A percentile compares a stretch with the other conserved stretches of the same genome.
These are phyloP conservation scores for Wickerhamomyces queroliae DNA, from an alignment of 805 yeast species.

Conservation along the genomic window DNA sequence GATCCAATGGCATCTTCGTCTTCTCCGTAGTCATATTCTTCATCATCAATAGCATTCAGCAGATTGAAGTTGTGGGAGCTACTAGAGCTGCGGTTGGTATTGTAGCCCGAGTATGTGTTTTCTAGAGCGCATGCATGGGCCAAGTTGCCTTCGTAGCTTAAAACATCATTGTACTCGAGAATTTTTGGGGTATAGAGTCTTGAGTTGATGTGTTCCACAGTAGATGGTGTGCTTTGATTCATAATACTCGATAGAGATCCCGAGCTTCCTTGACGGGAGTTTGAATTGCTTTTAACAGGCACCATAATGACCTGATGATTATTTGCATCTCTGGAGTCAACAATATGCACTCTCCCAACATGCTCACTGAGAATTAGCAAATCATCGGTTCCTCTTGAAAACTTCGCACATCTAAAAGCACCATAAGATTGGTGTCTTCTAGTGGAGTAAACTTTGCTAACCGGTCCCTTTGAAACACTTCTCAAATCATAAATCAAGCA, in stretches of 20 bases:
- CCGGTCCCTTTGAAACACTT: constrained; percentile 42
- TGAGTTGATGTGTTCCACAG: neutral
- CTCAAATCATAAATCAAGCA: constrained; percentile 75
- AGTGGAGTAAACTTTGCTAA: constrained; percentile 54
- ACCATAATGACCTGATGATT: constrained; percentile 73
- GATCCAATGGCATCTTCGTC: constrained; percentile 11
- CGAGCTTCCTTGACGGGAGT: constrained; percentile 1
- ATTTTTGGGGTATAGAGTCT: constrained; percentile 14
- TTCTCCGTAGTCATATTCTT: constrained; percentile 17
- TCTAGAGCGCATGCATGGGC: neutral
- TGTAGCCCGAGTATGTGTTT: neutral
- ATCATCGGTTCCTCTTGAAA: constrained; percentile 66
- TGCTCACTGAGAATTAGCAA: constrained; percentile 76
- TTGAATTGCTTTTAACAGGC: constrained; percentile 32
- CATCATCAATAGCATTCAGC: constrained; percentile 11
- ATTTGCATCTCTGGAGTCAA: constrained; percentile 68
- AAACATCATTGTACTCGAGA: constrained; percentile 18
- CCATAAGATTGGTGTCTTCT: constrained; percentile 50
- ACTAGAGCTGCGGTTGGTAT: constrained; percentile 12
- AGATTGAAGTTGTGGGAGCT: constrained; percentile 18
- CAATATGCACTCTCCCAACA: constrained; percentile 77
- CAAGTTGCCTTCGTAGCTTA: constrained; percentile 14
- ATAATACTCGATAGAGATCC: constrained; percentile 4
- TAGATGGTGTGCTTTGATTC: neutral
- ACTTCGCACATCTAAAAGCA: constrained; percentile 61